These are phyloP conservation scores for Panus rudis DNA, from an alignment of 768 basidiomycete species.

Conservation along the genomic window DNA sequence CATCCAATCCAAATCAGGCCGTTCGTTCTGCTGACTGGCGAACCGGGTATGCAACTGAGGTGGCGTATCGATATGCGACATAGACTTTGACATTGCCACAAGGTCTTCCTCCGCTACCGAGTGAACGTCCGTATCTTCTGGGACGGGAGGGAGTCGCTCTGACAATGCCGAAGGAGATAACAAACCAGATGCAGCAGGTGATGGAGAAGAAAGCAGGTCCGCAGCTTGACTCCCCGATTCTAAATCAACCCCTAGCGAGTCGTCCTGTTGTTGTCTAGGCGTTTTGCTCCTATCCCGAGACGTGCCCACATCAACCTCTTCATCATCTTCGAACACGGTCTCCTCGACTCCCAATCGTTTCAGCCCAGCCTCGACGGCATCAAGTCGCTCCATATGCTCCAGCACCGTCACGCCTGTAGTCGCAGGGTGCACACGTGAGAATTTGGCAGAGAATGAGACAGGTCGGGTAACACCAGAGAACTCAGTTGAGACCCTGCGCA, in stretches of 20 bases:
- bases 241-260: neutral
- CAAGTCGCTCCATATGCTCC: constrained; percentile 79
- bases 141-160: constrained; percentile 41
- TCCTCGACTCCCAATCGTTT: constrained; percentile 64
- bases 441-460: constrained; percentile 79
- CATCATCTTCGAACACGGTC: constrained; percentile 39
- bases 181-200: constrained; percentile 1
- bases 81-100: constrained; percentile 68
- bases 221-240: constrained; percentile 4
- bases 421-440: constrained; percentile 75
- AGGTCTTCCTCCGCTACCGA: constrained; percentile 67
- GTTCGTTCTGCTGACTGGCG: constrained; percentile 26
- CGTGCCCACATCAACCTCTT: constrained; percentile 58
- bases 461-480: constrained; percentile 60
- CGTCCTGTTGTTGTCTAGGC: neutral
- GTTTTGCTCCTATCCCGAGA: constrained; percentile 22
- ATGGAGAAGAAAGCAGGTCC: too few relatives aligned
- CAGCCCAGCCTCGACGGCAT: constrained; percentile 74
- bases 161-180: constrained; percentile 54
- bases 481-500: constrained; percentile 57
- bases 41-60: constrained; percentile 29
- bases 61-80: constrained; percentile 57
- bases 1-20: constrained; percentile 40
- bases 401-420: constrained; percentile 83
- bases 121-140: constrained; percentile 42